A percentile compares a stretch with the other conserved stretches of the same genome.
phyloP scores from a whole-genome alignment of 1,284 basidiomycete species.

The Sporisorium reilianum region DNA sequence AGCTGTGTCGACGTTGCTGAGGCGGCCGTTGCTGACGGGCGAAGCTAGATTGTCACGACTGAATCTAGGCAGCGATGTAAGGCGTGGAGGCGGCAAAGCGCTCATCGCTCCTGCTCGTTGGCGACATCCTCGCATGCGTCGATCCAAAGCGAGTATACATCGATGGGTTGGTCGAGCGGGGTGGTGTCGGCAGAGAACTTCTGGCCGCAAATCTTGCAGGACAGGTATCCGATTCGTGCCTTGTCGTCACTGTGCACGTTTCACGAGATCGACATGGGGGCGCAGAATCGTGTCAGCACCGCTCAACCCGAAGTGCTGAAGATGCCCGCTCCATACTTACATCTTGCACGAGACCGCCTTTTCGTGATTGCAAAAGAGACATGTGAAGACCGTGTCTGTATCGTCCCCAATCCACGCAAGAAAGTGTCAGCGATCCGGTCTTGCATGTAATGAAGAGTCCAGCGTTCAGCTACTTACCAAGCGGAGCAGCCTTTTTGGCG shows the following conservation, averaged over 20 bases:
- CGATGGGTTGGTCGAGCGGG: conserved; percentile 87
- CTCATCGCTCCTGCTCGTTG: conserved; percentile 44
- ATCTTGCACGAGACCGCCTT: conserved; percentile 87
- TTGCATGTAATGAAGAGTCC: background rate
- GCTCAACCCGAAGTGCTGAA: no score
- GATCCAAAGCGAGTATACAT: conserved; percentile 90
- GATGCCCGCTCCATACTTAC: conserved; percentile 71
- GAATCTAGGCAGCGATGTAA: background rate
- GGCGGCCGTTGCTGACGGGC: background rate
- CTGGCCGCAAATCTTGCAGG: conserved; percentile 68
- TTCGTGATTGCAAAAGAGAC: conserved; percentile 89
- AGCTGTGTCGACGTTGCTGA: background rate
- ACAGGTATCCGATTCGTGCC: conserved; percentile 57
- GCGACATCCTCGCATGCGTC: conserved; percentile 88
- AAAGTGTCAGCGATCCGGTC: background rate
- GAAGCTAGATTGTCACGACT: background rate
- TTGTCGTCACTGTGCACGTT: conserved; percentile 66
- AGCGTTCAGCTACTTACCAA: conserved; percentile 43
- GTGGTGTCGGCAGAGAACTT: conserved; percentile 61
- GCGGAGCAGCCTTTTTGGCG: conserved; percentile 56
- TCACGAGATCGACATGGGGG: no score
- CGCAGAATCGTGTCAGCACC: background rate
- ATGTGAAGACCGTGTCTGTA: conserved; percentile 70
- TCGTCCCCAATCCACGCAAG: background rate
- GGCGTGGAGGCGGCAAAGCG: background rate